Evolutionary conservation across 2,329 filamentous ascomycete species (phyloP).

Genomic region (Lizonia empirigonia): DNA sequence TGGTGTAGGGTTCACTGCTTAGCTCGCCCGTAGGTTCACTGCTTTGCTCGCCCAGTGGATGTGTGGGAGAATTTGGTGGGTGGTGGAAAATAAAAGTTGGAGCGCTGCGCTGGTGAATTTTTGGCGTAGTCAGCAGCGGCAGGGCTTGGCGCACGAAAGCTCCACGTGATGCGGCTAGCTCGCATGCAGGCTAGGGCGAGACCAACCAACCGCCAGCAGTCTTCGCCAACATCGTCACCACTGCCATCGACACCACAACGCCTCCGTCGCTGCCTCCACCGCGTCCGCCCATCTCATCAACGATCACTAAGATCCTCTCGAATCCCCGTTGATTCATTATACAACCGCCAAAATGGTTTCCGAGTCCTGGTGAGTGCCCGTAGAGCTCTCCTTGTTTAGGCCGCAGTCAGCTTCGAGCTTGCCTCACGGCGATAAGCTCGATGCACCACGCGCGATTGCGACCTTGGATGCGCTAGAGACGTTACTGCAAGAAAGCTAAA

Average conservation of each 20-base stretch:
- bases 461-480: conserved; percentile 13
- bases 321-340: conserved; percentile 26
- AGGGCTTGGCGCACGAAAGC: conserved; percentile 15
- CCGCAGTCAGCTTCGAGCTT: conserved; percentile 46
- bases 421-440: conserved; percentile 42
- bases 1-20: conserved; percentile 40
- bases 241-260: conserved; percentile 36
- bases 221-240: conserved; percentile 46
- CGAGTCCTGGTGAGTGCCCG: conserved; percentile 76
- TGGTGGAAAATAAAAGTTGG: conserved; percentile 15
- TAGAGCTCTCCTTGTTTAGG: conserved; percentile 36
- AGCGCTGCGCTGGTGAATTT: not conserved
- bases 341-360: conserved; percentile 68
- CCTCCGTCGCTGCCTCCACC: conserved; percentile 37
- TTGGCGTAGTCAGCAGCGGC: conserved; percentile 8
- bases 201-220: conserved; percentile 18
- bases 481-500: conserved; percentile 12
- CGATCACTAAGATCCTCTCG: conserved; percentile 30
- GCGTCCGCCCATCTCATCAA: conserved; percentile 37
- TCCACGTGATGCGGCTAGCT: conserved; percentile 29
- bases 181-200: conserved; percentile 21
- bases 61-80: conserved; percentile 15
- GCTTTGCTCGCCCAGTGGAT: conserved; percentile 40
- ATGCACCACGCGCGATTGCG: conserved; percentile 31
- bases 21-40: conserved; percentile 46